These are phyloP conservation scores for Xylariaceae sp. DNA, from an alignment of 2,329 filamentous ascomycete species.

Conservation along the genomic window DNA sequence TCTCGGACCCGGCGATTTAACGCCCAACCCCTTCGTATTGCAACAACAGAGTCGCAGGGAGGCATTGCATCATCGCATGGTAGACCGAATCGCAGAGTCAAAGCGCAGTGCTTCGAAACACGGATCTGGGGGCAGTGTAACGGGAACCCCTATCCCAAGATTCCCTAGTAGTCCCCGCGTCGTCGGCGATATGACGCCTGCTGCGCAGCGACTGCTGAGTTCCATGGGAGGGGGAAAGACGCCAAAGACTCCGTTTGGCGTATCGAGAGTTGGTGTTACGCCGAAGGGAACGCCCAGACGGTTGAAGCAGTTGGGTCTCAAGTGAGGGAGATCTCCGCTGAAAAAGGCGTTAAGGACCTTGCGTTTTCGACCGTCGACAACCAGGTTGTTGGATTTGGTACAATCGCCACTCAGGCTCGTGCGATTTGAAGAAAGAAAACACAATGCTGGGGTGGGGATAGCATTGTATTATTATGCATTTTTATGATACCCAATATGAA, in stretches of 20 bases:
- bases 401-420: no score
- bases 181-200: slow-evolving; percentile 62
- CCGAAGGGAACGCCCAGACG: slow-evolving; percentile 33
- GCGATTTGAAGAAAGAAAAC: no score
- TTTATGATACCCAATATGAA: no score
- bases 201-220: slow-evolving; percentile 65
- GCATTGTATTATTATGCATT: no score
- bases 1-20: slow-evolving; percentile 56
- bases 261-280: slow-evolving; percentile 29
- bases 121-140: slow-evolving; percentile 56
- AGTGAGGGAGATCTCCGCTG: slow-evolving; percentile 12
- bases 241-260: slow-evolving; percentile 35
- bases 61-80: slow-evolving; percentile 78
- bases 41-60: slow-evolving; percentile 72
- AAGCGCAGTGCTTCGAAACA: slow-evolving; percentile 61
- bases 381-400: no score
- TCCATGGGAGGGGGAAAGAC: slow-evolving; percentile 47
- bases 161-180: slow-evolving; percentile 64
- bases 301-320: slow-evolving; percentile 20
- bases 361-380: no score
- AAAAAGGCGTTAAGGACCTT: slow-evolving; percentile 31
- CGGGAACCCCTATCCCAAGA: slow-evolving; percentile 61
- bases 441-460: no score
- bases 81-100: slow-evolving; percentile 72
- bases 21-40: slow-evolving; percentile 76